Conservation (phyloP, 2,329 filamentous ascomycete species). For the Hypoxylon sp. region DNA sequence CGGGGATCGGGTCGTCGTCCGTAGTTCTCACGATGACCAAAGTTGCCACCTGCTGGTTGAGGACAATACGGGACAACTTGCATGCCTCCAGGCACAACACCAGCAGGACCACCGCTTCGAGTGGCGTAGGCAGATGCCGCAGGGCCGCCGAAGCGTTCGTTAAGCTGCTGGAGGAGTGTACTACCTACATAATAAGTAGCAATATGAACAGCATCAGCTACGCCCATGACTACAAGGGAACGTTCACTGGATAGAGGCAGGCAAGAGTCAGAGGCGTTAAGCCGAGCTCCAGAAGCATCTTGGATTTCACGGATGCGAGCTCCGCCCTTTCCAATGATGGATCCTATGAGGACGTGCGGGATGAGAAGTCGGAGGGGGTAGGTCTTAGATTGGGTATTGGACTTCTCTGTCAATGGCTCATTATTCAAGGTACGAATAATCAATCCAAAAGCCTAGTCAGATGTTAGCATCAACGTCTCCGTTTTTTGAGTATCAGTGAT, state of each 20-base stretch:
- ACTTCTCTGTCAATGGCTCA: conserved; percentile 88
- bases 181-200: conserved; percentile 98
- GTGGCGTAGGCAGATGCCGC: conserved; percentile 98
- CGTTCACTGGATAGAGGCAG: conserved; percentile 95
- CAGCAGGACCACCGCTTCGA: conserved; percentile 91
- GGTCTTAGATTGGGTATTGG: conserved; percentile 94
- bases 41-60: conserved; percentile 92
- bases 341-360: conserved; percentile 96
- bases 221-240: conserved; percentile 97
- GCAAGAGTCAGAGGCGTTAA: conserved; percentile 96
- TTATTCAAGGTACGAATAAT: conserved; percentile 99
- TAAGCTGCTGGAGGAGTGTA: conserved; percentile 97
- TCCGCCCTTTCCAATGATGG: conserved; percentile 97
- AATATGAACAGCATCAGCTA: conserved; percentile 98
- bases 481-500: conserved; percentile 24
- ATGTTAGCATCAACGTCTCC: conserved; percentile 34
- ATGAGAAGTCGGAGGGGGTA: conserved; percentile 96
- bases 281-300: conserved; percentile 93
- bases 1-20: conserved; percentile 80
- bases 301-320: conserved; percentile 98
- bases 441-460: conserved; percentile 86
- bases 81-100: conserved; percentile 96
- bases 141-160: conserved; percentile 94
- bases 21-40: conserved; percentile 90
- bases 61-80: conserved; percentile 99